phyloP scores from a whole-genome alignment of 176 grass and related monocot genomes.

The Oryza australiensis region DNA sequence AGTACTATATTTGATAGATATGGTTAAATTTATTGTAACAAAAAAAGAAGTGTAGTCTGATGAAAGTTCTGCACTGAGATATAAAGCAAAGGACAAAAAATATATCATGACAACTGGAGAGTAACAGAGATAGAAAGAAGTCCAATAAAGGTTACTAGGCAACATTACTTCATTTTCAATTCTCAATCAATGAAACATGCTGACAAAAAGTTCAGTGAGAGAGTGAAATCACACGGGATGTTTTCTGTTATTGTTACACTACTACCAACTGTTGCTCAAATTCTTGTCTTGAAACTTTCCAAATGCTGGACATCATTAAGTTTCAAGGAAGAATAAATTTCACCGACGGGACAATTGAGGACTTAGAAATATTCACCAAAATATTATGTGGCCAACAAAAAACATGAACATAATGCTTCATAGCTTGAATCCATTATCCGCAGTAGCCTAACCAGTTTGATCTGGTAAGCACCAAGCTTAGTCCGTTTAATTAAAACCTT shows the following conservation, averaged over 20 bases:
- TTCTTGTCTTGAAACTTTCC: neutral
- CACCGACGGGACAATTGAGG: neutral
- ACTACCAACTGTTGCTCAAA: no score
- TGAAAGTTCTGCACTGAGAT: neutral
- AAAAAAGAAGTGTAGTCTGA: neutral
- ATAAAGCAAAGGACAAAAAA: neutral
- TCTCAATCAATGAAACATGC: neutral
- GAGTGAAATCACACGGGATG: neutral
- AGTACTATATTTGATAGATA: no score
- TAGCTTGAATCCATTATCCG: constrained; percentile 14
- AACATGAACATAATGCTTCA: neutral
- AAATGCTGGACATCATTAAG: neutral
- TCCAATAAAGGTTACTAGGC: neutral
- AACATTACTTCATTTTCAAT: neutral
- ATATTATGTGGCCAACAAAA: neutral
- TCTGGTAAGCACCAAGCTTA: neutral
- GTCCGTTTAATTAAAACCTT: neutral
- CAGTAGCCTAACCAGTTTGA: neutral
- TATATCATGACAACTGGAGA: no score
- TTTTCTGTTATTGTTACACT: no score
- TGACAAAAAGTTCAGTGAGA: neutral
- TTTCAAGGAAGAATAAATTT: neutral
- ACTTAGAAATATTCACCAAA: neutral
- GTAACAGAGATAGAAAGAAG: neutral
- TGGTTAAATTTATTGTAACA: constrained; percentile 1